Base-by-base conservation (phyloP, 106 monocot species). In the Agapanthus africanus region DNA sequence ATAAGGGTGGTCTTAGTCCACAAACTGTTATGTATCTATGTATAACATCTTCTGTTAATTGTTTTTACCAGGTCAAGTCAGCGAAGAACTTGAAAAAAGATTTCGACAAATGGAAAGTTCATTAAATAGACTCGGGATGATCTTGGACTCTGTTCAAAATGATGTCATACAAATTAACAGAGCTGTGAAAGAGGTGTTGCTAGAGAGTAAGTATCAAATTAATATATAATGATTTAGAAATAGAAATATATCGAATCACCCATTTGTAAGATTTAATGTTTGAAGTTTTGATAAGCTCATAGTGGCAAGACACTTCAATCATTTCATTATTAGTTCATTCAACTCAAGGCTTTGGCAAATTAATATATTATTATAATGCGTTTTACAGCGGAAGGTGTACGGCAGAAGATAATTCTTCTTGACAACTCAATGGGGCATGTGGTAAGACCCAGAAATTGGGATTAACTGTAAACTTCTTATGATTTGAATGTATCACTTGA, bases 131-230 rank as follows among this genome's bases (percentile, higher is more conserved):
- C 28, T 90, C 50, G 81, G 86, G 37, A 93, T 85, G 71, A 76
- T 87, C 25, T 47, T 99, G 47, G 90, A 87, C 56, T 76, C 80
- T 51, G 77, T 90, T 62, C 99, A 93, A 67, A 73, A 65, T 74
- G 93, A 99, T 70, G 79, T 90, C 2, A 83, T 93, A 77, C 93
- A 93, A 79, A 69, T 87, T 61, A 87, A 85, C 64, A 87, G 82
- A 84, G 70, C 80, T 21, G 73, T 93, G 30, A 93, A 83, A 73
- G 99, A 99, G 67, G 79, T 90, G 14, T 70, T 76, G 52, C 23
- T 90, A 30, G 93, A 99, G 65, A 76, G 99, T 99, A 85, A 92
- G 83, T 75, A 39, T 47, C 52, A 16, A 72, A 50, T 11, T 4
- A 37, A 19, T 59, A 19, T 30, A 10, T 49, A 18, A 11, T 11